Evolutionary conservation across 108 stramenopile species (phyloP).

Genomic region (Conticribra weissflogii): DNA sequence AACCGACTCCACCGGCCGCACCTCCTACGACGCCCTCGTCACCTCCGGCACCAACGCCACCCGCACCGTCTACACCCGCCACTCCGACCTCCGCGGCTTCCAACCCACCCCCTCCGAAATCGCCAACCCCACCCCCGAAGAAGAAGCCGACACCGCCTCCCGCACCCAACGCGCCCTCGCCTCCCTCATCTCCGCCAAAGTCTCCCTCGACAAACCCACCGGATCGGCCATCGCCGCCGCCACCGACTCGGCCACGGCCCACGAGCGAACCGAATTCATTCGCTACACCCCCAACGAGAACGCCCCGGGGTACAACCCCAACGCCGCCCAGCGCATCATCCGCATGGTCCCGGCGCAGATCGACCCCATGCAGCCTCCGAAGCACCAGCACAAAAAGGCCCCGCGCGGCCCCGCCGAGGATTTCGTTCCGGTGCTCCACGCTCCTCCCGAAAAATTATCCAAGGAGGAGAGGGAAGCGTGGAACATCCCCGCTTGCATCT

Average conservation of each 20-base stretch:
- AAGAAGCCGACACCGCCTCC: constrained; percentile 82
- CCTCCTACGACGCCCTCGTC: constrained; percentile 95
- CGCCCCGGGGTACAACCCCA: constrained; percentile 97
- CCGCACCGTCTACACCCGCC: constrained; percentile 86
- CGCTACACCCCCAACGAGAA: constrained; percentile 96
- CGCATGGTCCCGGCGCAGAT: constrained; percentile 97
- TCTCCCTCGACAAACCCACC: constrained; percentile 87
- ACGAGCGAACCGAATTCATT: constrained; percentile 92
- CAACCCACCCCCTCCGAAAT: constrained; percentile 75
- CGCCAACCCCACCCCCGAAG: constrained; percentile 89
- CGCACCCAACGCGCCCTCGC: constrained; percentile 90
- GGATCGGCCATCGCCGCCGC: constrained; percentile 79
- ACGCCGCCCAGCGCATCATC: constrained; percentile 93
- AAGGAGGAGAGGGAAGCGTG: constrained; percentile 93
- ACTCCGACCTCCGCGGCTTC: constrained; percentile 83
- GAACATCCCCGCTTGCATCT: constrained; percentile 98
- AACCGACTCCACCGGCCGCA: constrained; percentile 86
- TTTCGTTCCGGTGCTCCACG: constrained; percentile 89
- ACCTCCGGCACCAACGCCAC: constrained; percentile 91
- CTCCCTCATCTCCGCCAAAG: constrained; percentile 76
- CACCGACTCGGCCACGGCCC: constrained; percentile 70
- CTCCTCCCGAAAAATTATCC: constrained; percentile 78
- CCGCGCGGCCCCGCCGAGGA: constrained; percentile 93
- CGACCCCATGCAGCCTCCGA: constrained; percentile 99
- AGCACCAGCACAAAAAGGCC: constrained; percentile 97